These are phyloP conservation scores for Marasmius sp. DNA, from an alignment of 1,284 basidiomycete species.

Conservation along the genomic window DNA sequence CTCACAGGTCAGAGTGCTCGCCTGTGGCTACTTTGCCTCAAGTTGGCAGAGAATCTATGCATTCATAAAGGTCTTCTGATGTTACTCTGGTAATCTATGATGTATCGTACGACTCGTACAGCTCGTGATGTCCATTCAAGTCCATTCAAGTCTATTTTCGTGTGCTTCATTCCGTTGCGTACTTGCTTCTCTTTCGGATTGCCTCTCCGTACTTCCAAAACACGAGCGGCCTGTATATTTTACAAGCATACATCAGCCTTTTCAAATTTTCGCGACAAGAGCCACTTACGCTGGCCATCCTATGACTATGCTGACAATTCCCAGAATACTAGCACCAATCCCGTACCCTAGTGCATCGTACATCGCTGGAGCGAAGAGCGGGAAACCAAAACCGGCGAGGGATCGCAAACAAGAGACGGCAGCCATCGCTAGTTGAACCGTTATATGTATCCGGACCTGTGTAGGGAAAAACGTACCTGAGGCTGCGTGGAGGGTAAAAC, in stretches of 20 bases:
- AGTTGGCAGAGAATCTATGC: too few relatives aligned
- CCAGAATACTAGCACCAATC: slow-evolving; percentile 62
- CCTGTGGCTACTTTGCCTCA: too few relatives aligned
- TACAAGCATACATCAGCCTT: neutral
- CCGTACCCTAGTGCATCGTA: slow-evolving; percentile 64
- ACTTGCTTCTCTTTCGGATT: slow-evolving; percentile 12
- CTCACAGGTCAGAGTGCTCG: too few relatives aligned
- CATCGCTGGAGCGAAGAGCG: slow-evolving; percentile 68
- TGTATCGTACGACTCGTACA: neutral
- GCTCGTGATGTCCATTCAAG: neutral
- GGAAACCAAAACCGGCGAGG: slow-evolving; percentile 66
- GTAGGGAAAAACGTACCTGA: slow-evolving; percentile 41
- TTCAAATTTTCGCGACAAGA: slow-evolving; percentile 4
- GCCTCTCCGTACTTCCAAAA: slow-evolving; percentile 15
- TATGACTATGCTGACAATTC: slow-evolving; percentile 50
- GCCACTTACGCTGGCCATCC: slow-evolving; percentile 63
- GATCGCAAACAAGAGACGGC: slow-evolving; percentile 59
- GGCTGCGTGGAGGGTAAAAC: slow-evolving; percentile 66
- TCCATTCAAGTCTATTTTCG: neutral
- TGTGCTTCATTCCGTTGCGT: slow-evolving; percentile 1
- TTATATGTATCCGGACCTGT: slow-evolving; percentile 18
- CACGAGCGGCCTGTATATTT: slow-evolving; percentile 5
- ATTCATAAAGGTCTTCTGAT: too few relatives aligned
- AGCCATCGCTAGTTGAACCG: slow-evolving; percentile 47
- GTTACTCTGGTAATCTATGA: neutral